These are phyloP conservation scores for Aegilops umbellulata DNA, from an alignment of 176 grass and related monocot species.

Conservation along the genomic window DNA sequence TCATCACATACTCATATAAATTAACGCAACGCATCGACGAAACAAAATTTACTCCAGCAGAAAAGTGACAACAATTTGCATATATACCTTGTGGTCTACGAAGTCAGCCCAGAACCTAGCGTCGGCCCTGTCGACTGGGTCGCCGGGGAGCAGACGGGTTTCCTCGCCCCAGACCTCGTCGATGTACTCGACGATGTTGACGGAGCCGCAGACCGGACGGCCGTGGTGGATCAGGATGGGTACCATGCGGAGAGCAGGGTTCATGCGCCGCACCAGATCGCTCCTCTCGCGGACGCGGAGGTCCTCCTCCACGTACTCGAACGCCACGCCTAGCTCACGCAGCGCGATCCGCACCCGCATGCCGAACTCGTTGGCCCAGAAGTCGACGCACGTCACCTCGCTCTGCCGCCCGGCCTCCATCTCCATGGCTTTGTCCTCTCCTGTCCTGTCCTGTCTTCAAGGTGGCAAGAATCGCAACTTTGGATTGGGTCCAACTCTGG, in stretches of 20 bases:
- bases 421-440: neutral
- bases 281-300: neutral
- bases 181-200: conserved; percentile 45
- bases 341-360: conserved; percentile 10
- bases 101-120: conserved; percentile 40
- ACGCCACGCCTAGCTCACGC: neutral
- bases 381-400: neutral
- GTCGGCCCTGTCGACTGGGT: neutral
- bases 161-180: neutral
- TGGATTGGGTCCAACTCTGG: neutral
- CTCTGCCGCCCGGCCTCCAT: neutral
- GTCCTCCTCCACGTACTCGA: conserved; percentile 6
- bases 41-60: neutral
- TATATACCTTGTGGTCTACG: conserved; percentile 32
- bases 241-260: neutral
- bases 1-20: neutral
- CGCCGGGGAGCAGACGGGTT: neutral
- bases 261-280: conserved; percentile 28
- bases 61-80: too few species aligned
- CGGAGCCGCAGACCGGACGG: conserved; percentile 2
- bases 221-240: conserved; percentile 21
- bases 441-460: neutral
- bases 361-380: conserved; percentile 30
- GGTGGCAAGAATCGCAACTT: neutral
- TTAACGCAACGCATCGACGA: neutral